Evolutionary conservation across 805 yeast genomes (phyloP).

Genomic region (Kluyveromyces starmeri): DNA sequence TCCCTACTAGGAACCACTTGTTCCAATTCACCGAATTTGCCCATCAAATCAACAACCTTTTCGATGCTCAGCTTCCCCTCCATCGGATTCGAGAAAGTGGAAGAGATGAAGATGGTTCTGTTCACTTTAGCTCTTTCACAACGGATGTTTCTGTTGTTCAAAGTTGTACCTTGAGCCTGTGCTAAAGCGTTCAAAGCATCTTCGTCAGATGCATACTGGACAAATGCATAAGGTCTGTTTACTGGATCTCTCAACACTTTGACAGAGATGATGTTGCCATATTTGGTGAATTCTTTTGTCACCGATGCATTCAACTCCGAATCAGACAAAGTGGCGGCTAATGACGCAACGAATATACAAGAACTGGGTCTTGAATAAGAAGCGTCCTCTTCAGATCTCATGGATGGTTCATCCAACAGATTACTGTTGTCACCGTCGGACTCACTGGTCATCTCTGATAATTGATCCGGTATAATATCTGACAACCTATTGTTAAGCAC

Average conservation of each 20-base stretch:
- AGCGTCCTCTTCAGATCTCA: constrained; percentile 2
- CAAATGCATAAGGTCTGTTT: constrained; percentile 87
- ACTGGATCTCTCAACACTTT: constrained; percentile 77
- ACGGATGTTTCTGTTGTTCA: constrained; percentile 70
- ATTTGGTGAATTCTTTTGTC: constrained; percentile 53
- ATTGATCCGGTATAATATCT: background rate
- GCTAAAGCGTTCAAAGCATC: constrained; percentile 63
- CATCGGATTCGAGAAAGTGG: constrained; percentile 1
- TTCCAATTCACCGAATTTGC: constrained; percentile 69
- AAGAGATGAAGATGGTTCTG: constrained; percentile 58
- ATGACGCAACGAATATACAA: constrained; percentile 82
- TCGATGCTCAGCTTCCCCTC: constrained; percentile 15
- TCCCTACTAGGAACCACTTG: constrained; percentile 41
- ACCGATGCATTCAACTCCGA: constrained; percentile 66
- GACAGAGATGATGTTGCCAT: constrained; percentile 64
- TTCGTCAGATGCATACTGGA: constrained; percentile 64
- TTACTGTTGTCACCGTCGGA: constrained; percentile 6
- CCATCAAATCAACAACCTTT: constrained; percentile 34
- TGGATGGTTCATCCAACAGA: constrained; percentile 32
- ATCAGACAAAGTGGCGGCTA: constrained; percentile 56
- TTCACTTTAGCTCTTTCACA: constrained; percentile 91
- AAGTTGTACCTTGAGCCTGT: constrained; percentile 56
- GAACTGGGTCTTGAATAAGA: constrained; percentile 53
- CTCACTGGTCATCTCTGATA: background rate
- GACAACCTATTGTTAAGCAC: background rate